These are phyloP conservation scores for Aspergillus phoenicis DNA, from an alignment of 2,329 filamentous ascomycete species.

Conservation along the genomic window DNA sequence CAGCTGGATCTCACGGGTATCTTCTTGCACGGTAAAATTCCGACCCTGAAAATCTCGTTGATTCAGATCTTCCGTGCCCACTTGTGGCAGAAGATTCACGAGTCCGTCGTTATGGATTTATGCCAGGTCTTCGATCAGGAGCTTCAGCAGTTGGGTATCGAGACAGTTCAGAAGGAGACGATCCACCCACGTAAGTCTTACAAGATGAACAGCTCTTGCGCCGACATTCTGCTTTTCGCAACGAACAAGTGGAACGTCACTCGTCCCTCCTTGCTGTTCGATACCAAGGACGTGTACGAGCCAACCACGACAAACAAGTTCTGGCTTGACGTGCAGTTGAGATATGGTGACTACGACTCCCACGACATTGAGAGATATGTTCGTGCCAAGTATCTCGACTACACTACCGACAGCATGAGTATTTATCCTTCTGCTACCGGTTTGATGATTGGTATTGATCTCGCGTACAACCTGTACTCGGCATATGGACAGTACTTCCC, in stretches of 20 bases:
- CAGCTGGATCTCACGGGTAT: slow-evolving; percentile 97
- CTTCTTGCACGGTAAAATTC: slow-evolving; percentile 98
- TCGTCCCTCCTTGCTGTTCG: slow-evolving; percentile 86
- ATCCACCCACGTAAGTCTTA: slow-evolving; percentile 99
- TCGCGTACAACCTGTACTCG: slow-evolving; percentile 97
- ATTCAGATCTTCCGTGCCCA: slow-evolving; percentile 99
- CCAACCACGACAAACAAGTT: slow-evolving; percentile 97
- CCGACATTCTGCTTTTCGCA: slow-evolving; percentile 93
- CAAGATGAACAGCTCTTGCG: slow-evolving; percentile 99
- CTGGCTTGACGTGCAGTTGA: slow-evolving; percentile 95
- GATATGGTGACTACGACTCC: slow-evolving; percentile 97
- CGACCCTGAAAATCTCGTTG: slow-evolving; percentile 93
- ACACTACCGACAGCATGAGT: slow-evolving; percentile 97
- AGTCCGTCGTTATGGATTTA: slow-evolving; percentile 97
- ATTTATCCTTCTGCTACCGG: slow-evolving; percentile 97
- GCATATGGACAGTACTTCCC: slow-evolving; percentile 99
- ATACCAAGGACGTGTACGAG: slow-evolving; percentile 94
- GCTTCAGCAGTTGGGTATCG: slow-evolving; percentile 90
- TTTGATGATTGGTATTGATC: slow-evolving; percentile 95
- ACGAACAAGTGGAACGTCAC: slow-evolving; percentile 99
- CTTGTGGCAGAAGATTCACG: slow-evolving; percentile 99
- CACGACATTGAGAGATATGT: slow-evolving; percentile 99
- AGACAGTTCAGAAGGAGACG: slow-evolving; percentile 97
- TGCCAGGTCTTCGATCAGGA: slow-evolving; percentile 99
- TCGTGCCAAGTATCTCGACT: slow-evolving; percentile 96